Percentiles rank a stretch among this genome's conserved stretches.
Conservation (phyloP, 805 yeast species). For the Pichia kluyveri region DNA sequence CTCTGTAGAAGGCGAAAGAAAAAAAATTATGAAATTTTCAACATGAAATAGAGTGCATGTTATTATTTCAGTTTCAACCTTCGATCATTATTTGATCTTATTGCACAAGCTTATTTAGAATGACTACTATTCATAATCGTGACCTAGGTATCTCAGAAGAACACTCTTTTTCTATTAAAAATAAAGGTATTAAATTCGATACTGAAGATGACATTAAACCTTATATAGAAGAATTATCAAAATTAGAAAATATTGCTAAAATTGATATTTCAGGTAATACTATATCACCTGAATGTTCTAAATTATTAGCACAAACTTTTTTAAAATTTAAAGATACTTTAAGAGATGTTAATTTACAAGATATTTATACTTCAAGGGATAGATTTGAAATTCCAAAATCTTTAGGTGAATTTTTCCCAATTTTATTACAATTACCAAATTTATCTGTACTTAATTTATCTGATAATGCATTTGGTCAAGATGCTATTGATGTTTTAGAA, state of each 20-base stretch:
- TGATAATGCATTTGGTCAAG: constrained; percentile 96
- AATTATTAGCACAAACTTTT: constrained; percentile 52
- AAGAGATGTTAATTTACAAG: constrained; percentile 76
- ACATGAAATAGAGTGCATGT: too few relatives aligned
- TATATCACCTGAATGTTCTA: constrained; percentile 83
- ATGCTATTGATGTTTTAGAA: constrained; percentile 87
- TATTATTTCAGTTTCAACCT: too few relatives aligned
- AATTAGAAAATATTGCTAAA: constrained; percentile 32
- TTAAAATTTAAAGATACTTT: constrained; percentile 34
- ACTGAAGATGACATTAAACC: constrained; percentile 63
- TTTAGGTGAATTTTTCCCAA: constrained; percentile 62
- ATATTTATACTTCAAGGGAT: constrained; percentile 88
- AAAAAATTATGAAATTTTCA: too few relatives aligned
- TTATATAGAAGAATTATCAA: constrained; percentile 48
- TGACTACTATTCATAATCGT: constrained; percentile 28
- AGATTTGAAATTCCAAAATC: constrained; percentile 91
- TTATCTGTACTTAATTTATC: constrained; percentile 72
- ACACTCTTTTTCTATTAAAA: constrained; percentile 54
- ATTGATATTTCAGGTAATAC: constrained; percentile 90
- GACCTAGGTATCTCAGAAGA: constrained; percentile 34
- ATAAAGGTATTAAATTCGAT: constrained; percentile 71
- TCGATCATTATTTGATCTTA: too few relatives aligned
- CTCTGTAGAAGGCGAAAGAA: too few relatives aligned
- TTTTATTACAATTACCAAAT: constrained; percentile 58
- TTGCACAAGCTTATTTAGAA: constrained; percentile 1